These are phyloP conservation scores for Arthroderma uncinatum DNA, from an alignment of 2,329 filamentous ascomycete genomes.

Conservation along the genomic window DNA sequence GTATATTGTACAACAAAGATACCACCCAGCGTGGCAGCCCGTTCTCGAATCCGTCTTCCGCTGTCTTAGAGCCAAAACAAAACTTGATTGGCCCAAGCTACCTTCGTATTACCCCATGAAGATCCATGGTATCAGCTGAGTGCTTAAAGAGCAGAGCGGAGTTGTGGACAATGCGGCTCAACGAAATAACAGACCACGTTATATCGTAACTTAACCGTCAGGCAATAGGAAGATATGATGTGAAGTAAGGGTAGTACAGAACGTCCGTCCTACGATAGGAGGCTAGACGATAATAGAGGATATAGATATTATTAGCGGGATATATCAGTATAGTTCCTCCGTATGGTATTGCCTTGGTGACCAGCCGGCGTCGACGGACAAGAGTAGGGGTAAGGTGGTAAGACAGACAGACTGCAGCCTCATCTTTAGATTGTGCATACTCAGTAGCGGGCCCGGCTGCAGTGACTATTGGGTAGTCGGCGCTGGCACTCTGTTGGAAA, in stretches of 20 bases:
- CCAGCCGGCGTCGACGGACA: neutral
- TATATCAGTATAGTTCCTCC: neutral
- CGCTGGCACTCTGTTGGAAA: neutral
- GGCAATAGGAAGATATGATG: neutral
- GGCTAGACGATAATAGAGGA: neutral
- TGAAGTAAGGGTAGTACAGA: neutral
- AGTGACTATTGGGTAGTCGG: neutral
- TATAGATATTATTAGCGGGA: neutral
- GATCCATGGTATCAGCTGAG: neutral
- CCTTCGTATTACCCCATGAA: neutral
- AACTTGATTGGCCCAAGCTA: neutral
- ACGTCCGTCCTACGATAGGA: neutral
- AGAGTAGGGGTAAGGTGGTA: neutral
- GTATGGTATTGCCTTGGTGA: neutral
- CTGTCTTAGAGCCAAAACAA: neutral
- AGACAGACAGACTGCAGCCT: neutral
- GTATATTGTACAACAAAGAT: constrained; percentile 1
- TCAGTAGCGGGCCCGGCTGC: neutral
- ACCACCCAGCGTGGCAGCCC: neutral
- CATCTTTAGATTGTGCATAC: neutral
- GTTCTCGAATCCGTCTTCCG: neutral
- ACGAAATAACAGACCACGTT: neutral
- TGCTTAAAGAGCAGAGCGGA: neutral
- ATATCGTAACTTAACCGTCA: neutral
- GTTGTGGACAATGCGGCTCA: neutral